phyloP scores from a whole-genome alignment of 805 yeast species.

The Yarrowia deformans region DNA sequence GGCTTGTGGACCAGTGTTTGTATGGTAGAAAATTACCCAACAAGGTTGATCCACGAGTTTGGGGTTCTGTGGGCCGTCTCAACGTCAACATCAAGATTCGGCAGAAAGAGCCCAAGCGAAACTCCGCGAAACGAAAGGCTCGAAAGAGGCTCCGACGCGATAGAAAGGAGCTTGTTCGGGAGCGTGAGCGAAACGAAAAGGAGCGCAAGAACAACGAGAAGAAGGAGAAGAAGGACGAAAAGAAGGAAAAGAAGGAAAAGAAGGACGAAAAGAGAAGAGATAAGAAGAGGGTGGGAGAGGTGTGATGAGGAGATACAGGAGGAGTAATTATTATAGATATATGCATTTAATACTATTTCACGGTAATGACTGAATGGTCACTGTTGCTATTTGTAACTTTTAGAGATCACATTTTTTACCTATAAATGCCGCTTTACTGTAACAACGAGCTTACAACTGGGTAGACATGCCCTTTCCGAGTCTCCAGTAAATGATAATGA shows the following conservation, averaged over 20 bases:
- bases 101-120: constrained; percentile 43
- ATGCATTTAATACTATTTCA: constrained; percentile 36
- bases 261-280: constrained; percentile 21
- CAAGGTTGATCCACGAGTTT: constrained; percentile 67
- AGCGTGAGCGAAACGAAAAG: constrained; percentile 24
- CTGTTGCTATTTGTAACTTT: too few relatives aligned
- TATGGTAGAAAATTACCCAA: constrained; percentile 91
- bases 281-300: constrained; percentile 37
- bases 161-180: constrained; percentile 17
- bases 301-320: constrained; percentile 4
- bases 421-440: too few relatives aligned
- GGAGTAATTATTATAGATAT: constrained; percentile 31
- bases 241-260: constrained; percentile 34
- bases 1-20: constrained; percentile 95
- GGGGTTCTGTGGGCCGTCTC: constrained; percentile 72
- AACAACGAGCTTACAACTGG: background rate
- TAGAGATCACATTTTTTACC: too few relatives aligned
- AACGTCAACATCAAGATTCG: constrained; percentile 52
- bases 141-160: constrained; percentile 23
- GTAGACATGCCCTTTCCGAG: constrained; percentile 17
- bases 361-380: constrained; percentile 10
- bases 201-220: constrained; percentile 30
- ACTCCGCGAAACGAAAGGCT: constrained; percentile 38
- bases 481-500: constrained; percentile 17
- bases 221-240: constrained; percentile 28